Base-by-base conservation (phyloP, 1,139 yeast species). In the Suhomyces ambrosiae region DNA sequence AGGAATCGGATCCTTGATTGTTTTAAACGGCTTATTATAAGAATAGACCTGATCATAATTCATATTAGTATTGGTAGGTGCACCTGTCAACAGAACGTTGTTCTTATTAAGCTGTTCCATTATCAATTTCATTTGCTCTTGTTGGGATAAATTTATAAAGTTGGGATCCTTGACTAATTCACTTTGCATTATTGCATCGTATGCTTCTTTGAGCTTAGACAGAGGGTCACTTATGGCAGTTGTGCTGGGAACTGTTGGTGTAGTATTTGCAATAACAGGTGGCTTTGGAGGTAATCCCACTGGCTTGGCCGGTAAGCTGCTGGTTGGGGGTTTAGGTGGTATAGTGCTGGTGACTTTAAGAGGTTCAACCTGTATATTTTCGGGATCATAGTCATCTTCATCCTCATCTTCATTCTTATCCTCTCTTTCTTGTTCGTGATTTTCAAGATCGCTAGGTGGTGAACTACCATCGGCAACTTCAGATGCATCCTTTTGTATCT, bases 41-140 rank as follows among this genome's bases (percentile, higher is more conserved):
- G 73, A 67, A 46, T 61, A 64, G 2, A 68, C 72, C 44, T 68
- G 74, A 45, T 68, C 64, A 46, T 58, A 65, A 47, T 67, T 67
- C 38, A 51, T 16, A n/a, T 38, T 36, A 5, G 45, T 46, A 17
- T 47, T 35, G 16, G 47, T 33, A 5, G 45, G 31, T n/a, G 38
- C 40, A 2, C 52, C 44, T 4, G 29, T 23, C 23, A 65, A 48
- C 1, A 54, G 51, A 10, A 65, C 58, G 11, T 65, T 60, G 11
- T 53, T 55, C 12, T 51, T 47, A 19, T 49, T 50, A 27, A 70
- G 53, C 37, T 63, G 63, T 8, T 56, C 60, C 48, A 57, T 53
- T 19, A 70, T 61, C 17, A 60, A 43, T 33, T 50, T 50, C 57
- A 65, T 60, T 40, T 70, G 73, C 22, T 69, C 65, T 9, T 46